These are phyloP conservation scores for Rubia tinctorum DNA, from an alignment of 305 asterid genomes.

Conservation along the genomic window DNA sequence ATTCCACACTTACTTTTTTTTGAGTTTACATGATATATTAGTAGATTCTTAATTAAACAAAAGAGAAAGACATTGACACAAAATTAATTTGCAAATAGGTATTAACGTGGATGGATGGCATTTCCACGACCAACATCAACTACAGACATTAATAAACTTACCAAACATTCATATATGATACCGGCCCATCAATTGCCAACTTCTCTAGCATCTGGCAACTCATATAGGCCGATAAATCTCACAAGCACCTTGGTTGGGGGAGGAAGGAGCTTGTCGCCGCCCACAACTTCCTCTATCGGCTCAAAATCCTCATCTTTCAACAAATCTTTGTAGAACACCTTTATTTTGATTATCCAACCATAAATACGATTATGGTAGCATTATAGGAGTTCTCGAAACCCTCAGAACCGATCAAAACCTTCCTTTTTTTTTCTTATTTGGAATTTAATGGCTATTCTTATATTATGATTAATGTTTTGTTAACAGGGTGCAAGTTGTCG, in stretches of 20 bases:
- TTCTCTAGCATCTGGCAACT: background rate
- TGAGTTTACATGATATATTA: too few relatives aligned
- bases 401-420: background rate
- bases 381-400: slow-evolving; percentile 39
- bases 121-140: too few relatives aligned
- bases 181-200: slow-evolving; percentile 1
- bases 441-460: slow-evolving; percentile 8
- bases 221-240: background rate
- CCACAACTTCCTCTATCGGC: background rate
- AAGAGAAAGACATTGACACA: too few relatives aligned
- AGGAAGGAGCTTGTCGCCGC: background rate
- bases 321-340: background rate
- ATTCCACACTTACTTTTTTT: too few relatives aligned
- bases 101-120: too few relatives aligned
- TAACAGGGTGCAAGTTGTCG: background rate
- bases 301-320: slow-evolving; percentile 23
- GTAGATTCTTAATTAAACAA: too few relatives aligned
- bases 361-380: slow-evolving; percentile 16
- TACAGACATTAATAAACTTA: too few relatives aligned
- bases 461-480: too few relatives aligned
- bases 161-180: background rate
- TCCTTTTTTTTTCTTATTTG: slow-evolving; percentile 23
- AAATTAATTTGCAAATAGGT: too few relatives aligned
- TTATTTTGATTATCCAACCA: background rate
- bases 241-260: background rate